A percentile compares a stretch with the other conserved stretches of the same genome.
These are phyloP conservation scores for Pythium oligandrum DNA, from an alignment of 352 stramenopile species.

Conservation along the genomic window DNA sequence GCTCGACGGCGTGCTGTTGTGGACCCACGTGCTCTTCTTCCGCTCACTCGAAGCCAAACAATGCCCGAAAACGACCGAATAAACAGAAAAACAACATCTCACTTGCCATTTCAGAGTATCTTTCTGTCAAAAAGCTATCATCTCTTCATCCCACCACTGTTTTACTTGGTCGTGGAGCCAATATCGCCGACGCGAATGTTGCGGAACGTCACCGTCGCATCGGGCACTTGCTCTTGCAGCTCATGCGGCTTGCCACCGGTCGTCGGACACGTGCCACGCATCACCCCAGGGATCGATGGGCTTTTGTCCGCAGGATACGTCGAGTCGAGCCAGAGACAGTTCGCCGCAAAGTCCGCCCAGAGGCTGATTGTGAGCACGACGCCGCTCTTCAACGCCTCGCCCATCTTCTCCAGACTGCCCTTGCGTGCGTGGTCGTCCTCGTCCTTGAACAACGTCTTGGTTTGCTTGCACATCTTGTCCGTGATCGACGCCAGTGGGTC, in stretches of 20 bases:
- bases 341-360: conserved; percentile 59
- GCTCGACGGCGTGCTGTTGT: too few relatives aligned
- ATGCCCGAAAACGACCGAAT: too few relatives aligned
- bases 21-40: too few relatives aligned
- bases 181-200: conserved; percentile 74
- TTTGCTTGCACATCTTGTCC: conserved; percentile 35
- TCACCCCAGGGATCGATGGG: conserved; percentile 36
- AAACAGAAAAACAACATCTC: neutral
- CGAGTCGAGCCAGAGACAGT: conserved; percentile 73
- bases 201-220: conserved; percentile 62
- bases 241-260: conserved; percentile 38
- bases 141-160: neutral
- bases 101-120: neutral
- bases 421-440: conserved; percentile 41
- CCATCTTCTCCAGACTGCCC: conserved; percentile 52
- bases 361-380: conserved; percentile 72
- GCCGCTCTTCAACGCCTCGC: conserved; percentile 44
- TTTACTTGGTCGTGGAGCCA: conserved; percentile 27
- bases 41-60: too few relatives aligned
- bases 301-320: conserved; percentile 41
- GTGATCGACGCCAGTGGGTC: conserved; percentile 32
- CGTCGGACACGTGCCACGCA: conserved; percentile 47
- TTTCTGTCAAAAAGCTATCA: too few relatives aligned
- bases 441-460: conserved; percentile 50
- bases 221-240: conserved; percentile 38